phyloP scores from a whole-genome alignment of 345 rosid species.

The Aegle marmelos region DNA sequence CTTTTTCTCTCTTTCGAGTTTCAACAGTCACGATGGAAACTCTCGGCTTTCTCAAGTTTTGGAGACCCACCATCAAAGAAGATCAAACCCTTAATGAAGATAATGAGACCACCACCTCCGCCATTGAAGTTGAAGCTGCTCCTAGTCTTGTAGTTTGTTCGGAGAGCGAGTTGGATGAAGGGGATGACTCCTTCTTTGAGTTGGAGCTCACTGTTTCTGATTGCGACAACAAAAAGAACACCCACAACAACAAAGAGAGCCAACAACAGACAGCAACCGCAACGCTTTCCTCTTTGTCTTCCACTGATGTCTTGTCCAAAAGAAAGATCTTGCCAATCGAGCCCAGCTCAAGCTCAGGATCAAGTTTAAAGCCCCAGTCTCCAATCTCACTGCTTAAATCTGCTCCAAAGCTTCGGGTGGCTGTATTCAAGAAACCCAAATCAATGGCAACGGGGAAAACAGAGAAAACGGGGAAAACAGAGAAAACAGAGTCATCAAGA shows the following conservation, averaged over 20 bases:
- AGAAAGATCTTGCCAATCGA: slow-evolving; percentile 75
- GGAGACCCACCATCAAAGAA: slow-evolving; percentile 40
- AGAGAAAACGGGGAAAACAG: slow-evolving; percentile 6
- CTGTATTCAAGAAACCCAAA: slow-evolving; percentile 54
- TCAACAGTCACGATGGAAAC: slow-evolving; percentile 49
- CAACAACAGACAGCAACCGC: slow-evolving; percentile 16
- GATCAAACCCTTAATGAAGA: slow-evolving; percentile 16
- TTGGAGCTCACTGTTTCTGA: slow-evolving; percentile 66
- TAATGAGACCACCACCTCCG: background rate
- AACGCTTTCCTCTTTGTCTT: slow-evolving; percentile 24
- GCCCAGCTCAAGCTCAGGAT: slow-evolving; percentile 11
- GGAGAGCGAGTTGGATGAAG: slow-evolving; percentile 49
- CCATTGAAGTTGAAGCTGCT: background rate
- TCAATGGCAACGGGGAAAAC: slow-evolving; percentile 29
- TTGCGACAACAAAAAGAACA: slow-evolving; percentile 21
- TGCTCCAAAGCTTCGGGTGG: slow-evolving; percentile 54
- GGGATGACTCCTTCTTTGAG: slow-evolving; percentile 88
- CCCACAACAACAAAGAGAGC: slow-evolving; percentile 3
- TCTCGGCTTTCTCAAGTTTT: slow-evolving; percentile 56
- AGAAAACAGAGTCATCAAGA: too few species aligned
- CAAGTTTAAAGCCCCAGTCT: slow-evolving; percentile 48
- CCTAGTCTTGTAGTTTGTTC: slow-evolving; percentile 11
- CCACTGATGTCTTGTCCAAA: slow-evolving; percentile 41
- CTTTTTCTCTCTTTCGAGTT: background rate
- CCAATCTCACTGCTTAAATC: slow-evolving; percentile 63